Evolutionary conservation across 164 flowering plant species (phyloP), one percentile per base, ranked within the genome.

Genomic region (Piper betle): DNA sequence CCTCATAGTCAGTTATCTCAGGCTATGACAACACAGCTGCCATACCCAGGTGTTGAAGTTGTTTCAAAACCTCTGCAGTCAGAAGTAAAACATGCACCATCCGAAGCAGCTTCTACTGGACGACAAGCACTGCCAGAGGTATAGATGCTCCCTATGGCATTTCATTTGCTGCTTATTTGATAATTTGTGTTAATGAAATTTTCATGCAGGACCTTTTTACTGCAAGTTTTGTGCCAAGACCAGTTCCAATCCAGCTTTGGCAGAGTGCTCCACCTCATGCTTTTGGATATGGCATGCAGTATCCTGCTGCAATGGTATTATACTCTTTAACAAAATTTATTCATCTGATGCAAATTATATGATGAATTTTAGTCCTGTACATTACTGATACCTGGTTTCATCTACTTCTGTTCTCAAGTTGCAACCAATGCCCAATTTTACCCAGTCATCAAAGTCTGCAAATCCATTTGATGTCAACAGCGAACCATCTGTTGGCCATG

Each of bases 61-160:
- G 64, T 50, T 38, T 61, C 75, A 52, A 82, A 77, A 67, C 68
- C 80, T 66, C 50, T 2, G 15, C 50, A 46, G 3, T 5, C 50
- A 46, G 11, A 46, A 46, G 50, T 10, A 15, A 46, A 46, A 46
- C 16, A 10, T 55, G 39, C 58, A 39, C 53, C 73, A 33, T 48
- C 52, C 6, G 90, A 84, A 59, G 71, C 62, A 60, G 82, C 79
- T 67, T 54, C 71, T 63, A 67, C 58, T 60, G 88, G 82, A 74
- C 78, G 92, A 75, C 75, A 63, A 75, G 95, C 68, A 76, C 81
- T 92, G 55, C 93, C 98, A 4, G 82, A 55, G 85, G 97, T 89
- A 76, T 46, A 64, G 25, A 12, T 13, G 38, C 55, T 55, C 39
- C 39, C 50, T 52, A 25, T 37, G 20, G 18, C 33, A 25, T 25